Evolutionary conservation across 202 grass and related monocot genomes (phyloP).

Genomic region (Carex sylvatica): DNA sequence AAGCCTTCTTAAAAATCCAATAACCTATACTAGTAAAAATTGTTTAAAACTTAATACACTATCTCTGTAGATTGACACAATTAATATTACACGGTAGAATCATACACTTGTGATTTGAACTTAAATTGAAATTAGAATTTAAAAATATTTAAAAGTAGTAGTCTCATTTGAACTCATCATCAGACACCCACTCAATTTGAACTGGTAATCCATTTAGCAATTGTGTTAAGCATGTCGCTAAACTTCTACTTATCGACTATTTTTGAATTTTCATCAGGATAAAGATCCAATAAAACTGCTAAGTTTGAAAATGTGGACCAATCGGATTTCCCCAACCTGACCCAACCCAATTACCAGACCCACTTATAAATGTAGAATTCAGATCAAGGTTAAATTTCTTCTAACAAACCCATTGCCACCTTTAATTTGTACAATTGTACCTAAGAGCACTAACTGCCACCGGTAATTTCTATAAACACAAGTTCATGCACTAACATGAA

Average conservation of each 20-base stretch:
- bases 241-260: background rate
- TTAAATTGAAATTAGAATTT: too few species aligned
- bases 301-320: background rate
- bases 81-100: too few species aligned
- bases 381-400: background rate
- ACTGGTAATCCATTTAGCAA: background rate
- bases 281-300: background rate
- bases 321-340: background rate
- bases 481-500: conserved; percentile 48
- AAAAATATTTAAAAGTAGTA: too few species aligned
- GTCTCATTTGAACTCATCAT: too few species aligned
- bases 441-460: background rate
- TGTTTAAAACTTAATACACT: background rate
- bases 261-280: background rate
- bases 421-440: background rate
- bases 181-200: background rate
- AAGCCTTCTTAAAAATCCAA: background rate
- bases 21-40: background rate
- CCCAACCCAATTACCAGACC: background rate
- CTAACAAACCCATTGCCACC: background rate
- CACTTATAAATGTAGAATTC: background rate
- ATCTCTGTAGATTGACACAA: background rate
- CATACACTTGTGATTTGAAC: too few species aligned
- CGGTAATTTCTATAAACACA: background rate
- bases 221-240: too few species aligned